These are phyloP conservation scores for Friedmanniomyces simplex DNA, from an alignment of 495 filamentous ascomycete genomes.

Conservation along the genomic window DNA sequence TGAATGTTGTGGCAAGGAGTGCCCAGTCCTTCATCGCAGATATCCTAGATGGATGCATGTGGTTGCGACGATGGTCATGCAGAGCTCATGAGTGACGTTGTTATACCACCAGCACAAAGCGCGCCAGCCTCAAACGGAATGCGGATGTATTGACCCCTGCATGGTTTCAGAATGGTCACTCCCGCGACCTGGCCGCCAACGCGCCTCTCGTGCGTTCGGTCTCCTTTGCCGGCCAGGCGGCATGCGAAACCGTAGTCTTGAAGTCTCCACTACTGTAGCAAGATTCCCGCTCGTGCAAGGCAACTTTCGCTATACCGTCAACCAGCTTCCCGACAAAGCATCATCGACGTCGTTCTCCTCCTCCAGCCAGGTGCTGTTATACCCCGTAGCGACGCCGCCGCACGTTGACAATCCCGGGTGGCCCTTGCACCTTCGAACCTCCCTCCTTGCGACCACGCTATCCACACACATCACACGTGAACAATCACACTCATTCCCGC, in stretches of 20 bases:
- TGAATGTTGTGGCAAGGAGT: too few species aligned
- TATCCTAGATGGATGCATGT: too few species aligned
- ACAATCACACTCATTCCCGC: not conserved
- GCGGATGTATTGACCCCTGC: not conserved
- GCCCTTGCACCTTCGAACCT: not conserved
- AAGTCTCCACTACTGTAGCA: not conserved
- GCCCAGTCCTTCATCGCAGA: too few species aligned
- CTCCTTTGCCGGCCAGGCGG: not conserved
- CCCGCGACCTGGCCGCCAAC: not conserved
- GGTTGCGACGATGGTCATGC: not conserved
- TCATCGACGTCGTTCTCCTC: not conserved
- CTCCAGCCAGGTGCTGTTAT: not conserved
- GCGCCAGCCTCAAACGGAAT: not conserved
- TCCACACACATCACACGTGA: not conserved
- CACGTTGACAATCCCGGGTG: too few species aligned
- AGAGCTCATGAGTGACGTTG: too few species aligned
- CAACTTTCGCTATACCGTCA: too few species aligned
- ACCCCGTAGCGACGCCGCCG: not conserved
- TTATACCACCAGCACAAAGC: too few species aligned
- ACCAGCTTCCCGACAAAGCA: too few species aligned
- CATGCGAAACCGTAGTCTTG: not conserved
- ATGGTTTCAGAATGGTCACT: not conserved
- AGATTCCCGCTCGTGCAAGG: not conserved
- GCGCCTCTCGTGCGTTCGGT: too few species aligned
- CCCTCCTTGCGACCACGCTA: not conserved